Evolutionary conservation across 2,329 filamentous ascomycete species (phyloP).

Genomic region (Aspergillus quadrilineatus): DNA sequence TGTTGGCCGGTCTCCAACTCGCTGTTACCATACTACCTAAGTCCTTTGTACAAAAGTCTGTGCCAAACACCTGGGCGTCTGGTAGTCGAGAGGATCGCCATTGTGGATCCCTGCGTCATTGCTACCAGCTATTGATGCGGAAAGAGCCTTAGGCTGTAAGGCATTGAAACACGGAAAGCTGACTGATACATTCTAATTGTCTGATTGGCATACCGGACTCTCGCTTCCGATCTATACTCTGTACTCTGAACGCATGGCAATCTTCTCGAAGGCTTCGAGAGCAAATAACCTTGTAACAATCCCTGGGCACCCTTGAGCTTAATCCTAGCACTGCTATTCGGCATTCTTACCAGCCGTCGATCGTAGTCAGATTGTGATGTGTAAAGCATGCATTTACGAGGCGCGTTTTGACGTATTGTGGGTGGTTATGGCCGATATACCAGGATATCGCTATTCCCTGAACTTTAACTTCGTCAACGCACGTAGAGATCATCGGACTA

Average conservation of each 20-base stretch:
- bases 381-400: conserved; percentile 1
- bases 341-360: neutral
- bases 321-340: too few relatives aligned
- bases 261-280: neutral
- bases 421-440: neutral
- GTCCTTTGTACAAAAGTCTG: neutral
- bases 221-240: neutral
- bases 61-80: neutral
- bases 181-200: neutral
- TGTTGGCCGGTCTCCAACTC: neutral
- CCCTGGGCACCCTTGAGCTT: neutral
- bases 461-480: neutral
- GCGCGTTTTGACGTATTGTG: neutral
- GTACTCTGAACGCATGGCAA: neutral
- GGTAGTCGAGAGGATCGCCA: neutral
- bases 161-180: neutral
- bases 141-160: conserved; percentile 3
- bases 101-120: neutral
- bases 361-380: conserved; percentile 3
- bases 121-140: neutral
- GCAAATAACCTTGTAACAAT: neutral
- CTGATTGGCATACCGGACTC: conserved; percentile 9
- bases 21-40: neutral
- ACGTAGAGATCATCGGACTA: neutral
- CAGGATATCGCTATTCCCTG: neutral